Evolutionary conservation across 1,284 basidiomycete species (phyloP).

Genomic region (Pascua sp.): DNA sequence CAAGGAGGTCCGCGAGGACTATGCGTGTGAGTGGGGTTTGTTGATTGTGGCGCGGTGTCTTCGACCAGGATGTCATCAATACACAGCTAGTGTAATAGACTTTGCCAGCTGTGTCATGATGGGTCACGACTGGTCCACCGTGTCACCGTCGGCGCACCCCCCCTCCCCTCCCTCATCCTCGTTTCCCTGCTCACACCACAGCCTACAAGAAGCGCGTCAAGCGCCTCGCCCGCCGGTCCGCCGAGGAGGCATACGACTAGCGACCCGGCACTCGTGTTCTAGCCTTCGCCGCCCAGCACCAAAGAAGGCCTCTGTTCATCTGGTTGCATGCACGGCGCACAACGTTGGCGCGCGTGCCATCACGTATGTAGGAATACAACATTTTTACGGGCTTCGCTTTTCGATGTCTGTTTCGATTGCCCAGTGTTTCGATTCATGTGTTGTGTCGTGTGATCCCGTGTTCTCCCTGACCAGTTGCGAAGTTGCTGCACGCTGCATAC

Average conservation of each 20-base stretch:
- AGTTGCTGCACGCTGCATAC: no score
- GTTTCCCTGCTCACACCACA: conserved; percentile 25
- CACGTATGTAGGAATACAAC: conserved; percentile 2
- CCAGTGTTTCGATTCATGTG: no score
- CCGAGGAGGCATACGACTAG: conserved; percentile 78
- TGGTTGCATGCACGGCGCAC: conserved; percentile 8
- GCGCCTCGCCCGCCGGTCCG: conserved; percentile 72
- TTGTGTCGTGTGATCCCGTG: no score
- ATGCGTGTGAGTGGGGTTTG: conserved; percentile 55
- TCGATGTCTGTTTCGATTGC: not conserved
- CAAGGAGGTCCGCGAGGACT: conserved; percentile 76
- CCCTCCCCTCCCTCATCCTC: not conserved
- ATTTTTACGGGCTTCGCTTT: not conserved
- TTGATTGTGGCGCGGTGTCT: no score
- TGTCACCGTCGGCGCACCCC: no score
- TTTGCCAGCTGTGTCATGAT: not conserved
- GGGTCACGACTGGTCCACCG: no score
- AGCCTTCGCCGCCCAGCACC: no score
- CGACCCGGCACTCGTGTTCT: not conserved
- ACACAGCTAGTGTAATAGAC: no score
- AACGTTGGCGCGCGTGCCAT: not conserved
- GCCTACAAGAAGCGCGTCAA: conserved; percentile 92
- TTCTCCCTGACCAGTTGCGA: no score
- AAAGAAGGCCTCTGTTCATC: not conserved
- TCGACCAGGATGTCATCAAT: no score